A percentile compares a stretch with the other conserved stretches of the same genome.
Conservation (phyloP, 2,329 filamentous ascomycete species). For the Hypoxylon sp. region DNA sequence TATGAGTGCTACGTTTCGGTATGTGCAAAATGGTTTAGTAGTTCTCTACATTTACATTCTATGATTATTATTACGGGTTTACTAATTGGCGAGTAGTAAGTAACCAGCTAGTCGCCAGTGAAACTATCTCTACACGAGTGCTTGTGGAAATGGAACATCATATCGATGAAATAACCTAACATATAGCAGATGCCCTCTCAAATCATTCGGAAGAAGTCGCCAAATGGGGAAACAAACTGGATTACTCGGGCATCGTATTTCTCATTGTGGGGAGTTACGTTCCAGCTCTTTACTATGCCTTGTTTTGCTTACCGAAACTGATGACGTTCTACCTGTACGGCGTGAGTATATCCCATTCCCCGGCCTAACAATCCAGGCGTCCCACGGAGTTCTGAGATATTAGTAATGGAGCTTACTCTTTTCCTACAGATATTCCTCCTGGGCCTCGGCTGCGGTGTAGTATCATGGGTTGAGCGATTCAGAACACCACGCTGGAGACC, state of each 20-base stretch:
- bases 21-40: background rate
- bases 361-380: background rate
- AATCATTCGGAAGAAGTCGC: slow-evolving; percentile 85
- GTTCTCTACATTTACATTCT: background rate
- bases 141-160: background rate
- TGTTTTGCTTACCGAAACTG: slow-evolving; percentile 73
- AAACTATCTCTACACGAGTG: too few relatives aligned
- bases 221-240: slow-evolving; percentile 88
- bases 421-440: slow-evolving; percentile 74
- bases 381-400: background rate
- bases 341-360: slow-evolving; percentile 62
- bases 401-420: too few relatives aligned
- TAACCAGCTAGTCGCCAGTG: background rate
- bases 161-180: slow-evolving; percentile 8
- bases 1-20: slow-evolving; percentile 81
- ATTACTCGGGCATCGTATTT: slow-evolving; percentile 92
- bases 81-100: slow-evolving; percentile 30
- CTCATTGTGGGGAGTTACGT: slow-evolving; percentile 93
- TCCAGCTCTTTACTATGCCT: slow-evolving; percentile 86
- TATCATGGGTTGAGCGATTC: slow-evolving; percentile 84
- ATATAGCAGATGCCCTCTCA: slow-evolving; percentile 67
- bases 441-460: slow-evolving; percentile 76
- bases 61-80: background rate
- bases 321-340: slow-evolving; percentile 78
- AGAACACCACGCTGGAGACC: slow-evolving; percentile 84